phyloP scores from a whole-genome alignment of 2,329 filamentous ascomycete genomes.

The Calonectria ilicicola region DNA sequence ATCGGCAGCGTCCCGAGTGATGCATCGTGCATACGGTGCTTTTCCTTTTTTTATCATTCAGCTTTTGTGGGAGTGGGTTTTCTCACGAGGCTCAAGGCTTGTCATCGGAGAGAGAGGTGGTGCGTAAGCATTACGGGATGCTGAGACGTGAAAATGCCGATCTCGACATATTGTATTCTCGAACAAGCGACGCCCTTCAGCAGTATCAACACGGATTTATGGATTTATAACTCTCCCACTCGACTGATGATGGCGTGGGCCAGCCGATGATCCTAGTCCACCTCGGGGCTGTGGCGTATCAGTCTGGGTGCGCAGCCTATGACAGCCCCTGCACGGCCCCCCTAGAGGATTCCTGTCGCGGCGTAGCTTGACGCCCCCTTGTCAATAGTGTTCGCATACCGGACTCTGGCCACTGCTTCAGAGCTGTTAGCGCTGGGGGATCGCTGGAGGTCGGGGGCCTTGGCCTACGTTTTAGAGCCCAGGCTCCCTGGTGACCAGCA shows the following conservation, averaged over 20 bases:
- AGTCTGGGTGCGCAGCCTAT: constrained; percentile 31
- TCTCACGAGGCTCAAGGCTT: too few species aligned
- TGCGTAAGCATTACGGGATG: background rate
- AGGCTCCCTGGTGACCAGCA: background rate
- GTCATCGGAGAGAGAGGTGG: background rate
- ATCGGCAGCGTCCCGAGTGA: background rate
- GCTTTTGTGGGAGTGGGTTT: background rate
- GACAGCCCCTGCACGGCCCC: background rate
- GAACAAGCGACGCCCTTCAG: background rate
- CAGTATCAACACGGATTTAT: constrained; percentile 19
- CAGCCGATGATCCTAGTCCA: constrained; percentile 23
- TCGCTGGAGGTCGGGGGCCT: background rate
- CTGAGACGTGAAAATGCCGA: background rate
- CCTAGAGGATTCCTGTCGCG: constrained; percentile 7
- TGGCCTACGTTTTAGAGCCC: background rate
- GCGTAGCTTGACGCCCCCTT: constrained; percentile 22
- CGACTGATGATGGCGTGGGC: constrained; percentile 14
- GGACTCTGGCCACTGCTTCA: background rate
- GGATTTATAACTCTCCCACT: constrained; percentile 17
- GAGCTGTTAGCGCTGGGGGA: background rate
- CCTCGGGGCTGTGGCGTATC: constrained; percentile 33
- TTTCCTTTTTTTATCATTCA: too few species aligned
- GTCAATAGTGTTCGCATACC: constrained; percentile 1
- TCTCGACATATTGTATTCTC: background rate
- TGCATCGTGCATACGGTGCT: background rate